phyloP scores from a whole-genome alignment of 106 monocot genomes.

The Acorus calamus region DNA sequence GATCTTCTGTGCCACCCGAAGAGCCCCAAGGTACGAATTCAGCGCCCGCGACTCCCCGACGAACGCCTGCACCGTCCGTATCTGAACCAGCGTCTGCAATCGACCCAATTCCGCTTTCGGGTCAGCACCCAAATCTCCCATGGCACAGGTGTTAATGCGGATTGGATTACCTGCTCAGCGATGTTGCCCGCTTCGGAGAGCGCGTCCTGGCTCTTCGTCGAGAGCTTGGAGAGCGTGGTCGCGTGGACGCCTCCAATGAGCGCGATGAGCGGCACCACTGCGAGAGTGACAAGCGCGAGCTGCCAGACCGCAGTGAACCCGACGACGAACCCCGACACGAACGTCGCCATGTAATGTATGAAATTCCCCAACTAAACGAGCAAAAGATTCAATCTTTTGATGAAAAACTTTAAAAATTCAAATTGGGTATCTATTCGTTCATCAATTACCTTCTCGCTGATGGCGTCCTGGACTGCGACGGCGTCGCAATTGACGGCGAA shows the following conservation, averaged over 20 bases:
- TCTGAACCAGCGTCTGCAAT: constrained; percentile 61
- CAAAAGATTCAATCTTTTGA: too few relatives aligned
- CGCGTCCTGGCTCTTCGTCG: constrained; percentile 61
- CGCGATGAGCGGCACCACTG: constrained; percentile 75
- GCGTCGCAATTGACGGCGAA: constrained; percentile 89
- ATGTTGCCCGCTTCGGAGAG: constrained; percentile 70
- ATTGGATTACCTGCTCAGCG: constrained; percentile 32
- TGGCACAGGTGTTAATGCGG: too few relatives aligned
- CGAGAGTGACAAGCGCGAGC: constrained; percentile 79
- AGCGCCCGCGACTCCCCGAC: constrained; percentile 70
- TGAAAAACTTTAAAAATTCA: too few relatives aligned
- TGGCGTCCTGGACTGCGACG: constrained; percentile 82
- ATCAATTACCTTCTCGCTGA: constrained; percentile 63
- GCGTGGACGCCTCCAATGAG: constrained; percentile 68
- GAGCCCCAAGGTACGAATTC: constrained; percentile 45
- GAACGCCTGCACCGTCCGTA: constrained; percentile 81
- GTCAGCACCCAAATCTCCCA: too few relatives aligned
- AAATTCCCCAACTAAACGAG: constrained; percentile 20
- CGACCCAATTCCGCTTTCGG: too few relatives aligned
- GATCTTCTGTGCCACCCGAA: constrained; percentile 49
- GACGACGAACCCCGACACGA: constrained; percentile 73
- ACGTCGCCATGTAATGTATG: constrained; percentile 80
- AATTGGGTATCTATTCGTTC: too few relatives aligned
- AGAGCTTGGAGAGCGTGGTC: constrained; percentile 55
- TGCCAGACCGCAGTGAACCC: constrained; percentile 89